phyloP scores from a whole-genome alignment of 164 flowering plant species.

The Vitis amurensis region DNA sequence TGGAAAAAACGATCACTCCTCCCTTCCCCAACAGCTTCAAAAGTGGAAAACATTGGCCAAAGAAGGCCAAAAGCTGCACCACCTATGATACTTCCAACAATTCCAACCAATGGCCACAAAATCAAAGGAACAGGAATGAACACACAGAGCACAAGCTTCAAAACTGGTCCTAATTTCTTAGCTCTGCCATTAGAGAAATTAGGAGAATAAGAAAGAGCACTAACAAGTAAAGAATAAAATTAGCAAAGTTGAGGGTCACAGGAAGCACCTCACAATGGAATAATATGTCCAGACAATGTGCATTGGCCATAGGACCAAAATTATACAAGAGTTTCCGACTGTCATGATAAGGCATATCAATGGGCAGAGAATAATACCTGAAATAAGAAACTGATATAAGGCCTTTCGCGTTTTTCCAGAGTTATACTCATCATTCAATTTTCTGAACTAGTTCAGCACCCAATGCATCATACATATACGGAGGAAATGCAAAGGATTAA shows the following conservation, averaged over 20 bases:
- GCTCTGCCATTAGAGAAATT: conserved; percentile 48
- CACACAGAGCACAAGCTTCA: conserved; percentile 64
- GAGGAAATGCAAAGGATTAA: not conserved
- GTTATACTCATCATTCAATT: not conserved
- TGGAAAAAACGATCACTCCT: conserved; percentile 57
- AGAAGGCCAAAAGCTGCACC: conserved; percentile 75
- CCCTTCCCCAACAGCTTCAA: conserved; percentile 88
- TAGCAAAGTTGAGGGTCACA: not conserved
- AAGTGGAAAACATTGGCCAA: conserved; percentile 73
- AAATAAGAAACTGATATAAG: conserved; percentile 7
- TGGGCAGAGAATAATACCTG: conserved; percentile 81
- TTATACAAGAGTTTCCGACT: conserved; percentile 65
- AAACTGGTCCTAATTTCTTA: conserved; percentile 65
- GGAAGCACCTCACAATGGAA: conserved; percentile 55
- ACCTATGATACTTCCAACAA: conserved; percentile 58
- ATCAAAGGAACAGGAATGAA: conserved; percentile 42
- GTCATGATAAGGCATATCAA: conserved; percentile 65
- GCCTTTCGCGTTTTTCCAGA: not conserved
- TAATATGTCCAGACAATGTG: conserved; percentile 69
- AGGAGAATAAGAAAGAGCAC: conserved; percentile 4
- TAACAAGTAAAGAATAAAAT: not conserved
- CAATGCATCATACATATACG: not conserved
- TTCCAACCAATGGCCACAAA: conserved; percentile 72
- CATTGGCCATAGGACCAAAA: conserved; percentile 78
- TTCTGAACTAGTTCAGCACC: not conserved